Conservation (phyloP, 2,329 filamentous ascomycete genomes). For the Juglanconis juglandina region DNA sequence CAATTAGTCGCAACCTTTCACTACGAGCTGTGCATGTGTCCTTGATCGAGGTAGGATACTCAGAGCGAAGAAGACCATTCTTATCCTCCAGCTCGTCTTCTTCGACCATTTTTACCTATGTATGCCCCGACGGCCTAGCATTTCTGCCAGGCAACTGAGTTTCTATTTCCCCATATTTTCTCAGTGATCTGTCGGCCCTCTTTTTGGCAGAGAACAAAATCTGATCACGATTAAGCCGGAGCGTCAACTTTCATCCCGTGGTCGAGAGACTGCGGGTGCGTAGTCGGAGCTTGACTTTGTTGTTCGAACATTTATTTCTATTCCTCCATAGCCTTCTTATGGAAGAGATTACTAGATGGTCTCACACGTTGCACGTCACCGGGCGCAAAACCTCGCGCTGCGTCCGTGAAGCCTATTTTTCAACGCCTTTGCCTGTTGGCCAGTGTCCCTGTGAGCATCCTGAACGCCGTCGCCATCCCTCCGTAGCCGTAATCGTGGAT, state of each 20-base stretch:
- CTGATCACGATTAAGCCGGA: slow-evolving; percentile 99
- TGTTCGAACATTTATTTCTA: slow-evolving; percentile 64
- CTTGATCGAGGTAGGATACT: no score
- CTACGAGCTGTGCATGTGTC: no score
- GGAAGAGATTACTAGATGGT: neutral
- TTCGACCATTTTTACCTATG: no score
- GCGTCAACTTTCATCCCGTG: slow-evolving; percentile 77
- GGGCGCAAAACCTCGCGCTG: neutral
- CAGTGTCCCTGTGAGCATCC: neutral
- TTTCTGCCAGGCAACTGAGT: slow-evolving; percentile 60
- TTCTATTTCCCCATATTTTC: slow-evolving; percentile 60
- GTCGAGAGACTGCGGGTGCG: slow-evolving; percentile 76
- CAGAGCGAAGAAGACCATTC: no score
- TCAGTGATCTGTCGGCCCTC: slow-evolving; percentile 72
- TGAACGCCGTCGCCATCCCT: slow-evolving; percentile 10
- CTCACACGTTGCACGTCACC: neutral
- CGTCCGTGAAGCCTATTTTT: neutral
- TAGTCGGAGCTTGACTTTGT: slow-evolving; percentile 97
- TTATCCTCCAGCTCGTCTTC: no score
- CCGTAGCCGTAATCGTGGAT: neutral
- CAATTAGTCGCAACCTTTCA: no score
- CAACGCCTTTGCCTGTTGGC: neutral
- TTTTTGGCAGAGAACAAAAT: slow-evolving; percentile 67
- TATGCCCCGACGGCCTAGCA: slow-evolving; percentile 54
- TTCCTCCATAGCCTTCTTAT: slow-evolving; percentile 7